These are phyloP conservation scores for Chlamydomonas sp. DNA, from an alignment of 139 green algal species.

Conservation along the genomic window DNA sequence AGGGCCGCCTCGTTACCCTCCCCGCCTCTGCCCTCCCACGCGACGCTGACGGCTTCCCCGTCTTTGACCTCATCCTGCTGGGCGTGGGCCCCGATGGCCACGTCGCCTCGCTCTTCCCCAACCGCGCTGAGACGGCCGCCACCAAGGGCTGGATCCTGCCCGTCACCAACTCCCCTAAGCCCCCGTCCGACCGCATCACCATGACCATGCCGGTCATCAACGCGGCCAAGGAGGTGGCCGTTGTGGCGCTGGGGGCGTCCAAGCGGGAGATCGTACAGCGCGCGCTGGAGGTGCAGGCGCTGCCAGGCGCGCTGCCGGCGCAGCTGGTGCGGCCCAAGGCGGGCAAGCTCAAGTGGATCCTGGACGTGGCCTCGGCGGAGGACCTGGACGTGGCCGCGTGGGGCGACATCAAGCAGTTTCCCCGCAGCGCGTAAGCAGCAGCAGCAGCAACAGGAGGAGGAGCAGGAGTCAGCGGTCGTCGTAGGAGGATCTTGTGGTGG, in stretches of 20 bases:
- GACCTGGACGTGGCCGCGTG: constrained; percentile 73
- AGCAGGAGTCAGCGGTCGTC: too few relatives aligned
- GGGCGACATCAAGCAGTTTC: constrained; percentile 77
- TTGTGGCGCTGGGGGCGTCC: constrained; percentile 74
- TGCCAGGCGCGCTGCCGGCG: constrained; percentile 88
- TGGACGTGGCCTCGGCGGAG: constrained; percentile 65
- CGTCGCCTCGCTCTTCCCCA: constrained; percentile 98
- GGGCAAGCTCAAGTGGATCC: constrained; percentile 60
- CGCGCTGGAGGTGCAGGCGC: constrained; percentile 85
- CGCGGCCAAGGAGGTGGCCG: constrained; percentile 68
- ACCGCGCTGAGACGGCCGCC: constrained; percentile 60
- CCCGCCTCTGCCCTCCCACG: constrained; percentile 64
- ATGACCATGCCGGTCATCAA: constrained; percentile 92
- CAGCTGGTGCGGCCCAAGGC: constrained; percentile 85
- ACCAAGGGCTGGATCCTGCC: constrained; percentile 87
- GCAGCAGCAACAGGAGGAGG: too few relatives aligned
- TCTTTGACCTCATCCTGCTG: constrained; percentile 94
- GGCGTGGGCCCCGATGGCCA: constrained; percentile 97
- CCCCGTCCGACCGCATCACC: constrained; percentile 96
- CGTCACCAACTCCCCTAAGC: constrained; percentile 95
- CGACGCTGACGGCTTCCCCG: constrained; percentile 65
- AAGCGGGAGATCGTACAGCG: constrained; percentile 93
- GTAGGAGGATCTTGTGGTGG: too few relatives aligned
- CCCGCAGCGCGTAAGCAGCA: constrained; percentile 43
- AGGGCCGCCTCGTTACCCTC: constrained; percentile 74